Evolutionary conservation across 495 filamentous ascomycete genomes (phyloP).

Genomic region (Margaritispora aquatica): DNA sequence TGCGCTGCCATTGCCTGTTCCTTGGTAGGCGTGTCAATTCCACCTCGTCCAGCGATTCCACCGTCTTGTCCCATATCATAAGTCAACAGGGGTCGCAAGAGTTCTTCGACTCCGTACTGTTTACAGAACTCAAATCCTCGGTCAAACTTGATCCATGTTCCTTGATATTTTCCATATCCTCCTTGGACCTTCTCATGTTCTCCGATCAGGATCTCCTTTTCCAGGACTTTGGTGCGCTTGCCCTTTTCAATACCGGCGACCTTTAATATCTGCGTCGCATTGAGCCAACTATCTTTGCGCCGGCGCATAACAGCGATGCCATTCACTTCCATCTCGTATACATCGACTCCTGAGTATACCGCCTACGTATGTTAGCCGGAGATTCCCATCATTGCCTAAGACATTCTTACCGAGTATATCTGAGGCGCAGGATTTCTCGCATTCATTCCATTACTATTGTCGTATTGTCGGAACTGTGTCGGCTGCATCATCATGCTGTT

Average conservation of each 20-base stretch:
- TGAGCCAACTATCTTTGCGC: conserved; percentile 85
- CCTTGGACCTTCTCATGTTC: conserved; percentile 98
- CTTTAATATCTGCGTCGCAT: conserved; percentile 93
- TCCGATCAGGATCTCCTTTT: conserved; percentile 93
- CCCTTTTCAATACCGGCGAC: conserved; percentile 96
- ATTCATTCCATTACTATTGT: conserved; percentile 27
- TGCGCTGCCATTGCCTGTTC: conserved; percentile 99
- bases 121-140: conserved; percentile 87
- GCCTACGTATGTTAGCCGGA: conserved; percentile 48
- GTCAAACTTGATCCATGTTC: conserved; percentile 93
- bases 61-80: conserved; percentile 84
- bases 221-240: conserved; percentile 91
- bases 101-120: conserved; percentile 88
- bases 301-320: conserved; percentile 89
- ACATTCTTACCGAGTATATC: conserved; percentile 64
- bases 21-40: conserved; percentile 91
- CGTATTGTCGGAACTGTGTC: conserved; percentile 20
- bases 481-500: conserved; percentile 23
- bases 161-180: conserved; percentile 97
- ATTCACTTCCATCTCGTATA: conserved; percentile 98
- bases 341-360: conserved; percentile 87
- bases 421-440: conserved; percentile 54
- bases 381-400: neutral
- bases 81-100: conserved; percentile 75
- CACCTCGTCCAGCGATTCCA: conserved; percentile 47